Evolutionary conservation across 345 rosid genomes (phyloP).

Genomic region (Aquilaria malaccensis): DNA sequence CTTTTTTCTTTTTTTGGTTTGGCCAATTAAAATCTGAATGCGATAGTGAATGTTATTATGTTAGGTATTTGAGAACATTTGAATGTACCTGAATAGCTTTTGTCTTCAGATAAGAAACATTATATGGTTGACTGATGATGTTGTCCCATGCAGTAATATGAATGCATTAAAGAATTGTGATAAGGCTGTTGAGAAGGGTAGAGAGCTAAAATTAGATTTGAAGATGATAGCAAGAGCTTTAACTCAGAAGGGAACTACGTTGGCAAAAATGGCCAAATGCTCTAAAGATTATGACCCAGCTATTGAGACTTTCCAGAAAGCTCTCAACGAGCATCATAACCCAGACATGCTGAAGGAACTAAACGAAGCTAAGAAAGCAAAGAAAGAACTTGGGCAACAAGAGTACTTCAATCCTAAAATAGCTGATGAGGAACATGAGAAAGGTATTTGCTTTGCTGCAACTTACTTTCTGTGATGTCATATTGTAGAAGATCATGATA

Average conservation of each 20-base stretch:
- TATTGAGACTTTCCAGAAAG: conserved; percentile 95
- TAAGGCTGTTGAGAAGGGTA: conserved; percentile 94
- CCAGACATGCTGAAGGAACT: conserved; percentile 92
- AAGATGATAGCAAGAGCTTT: conserved; percentile 97
- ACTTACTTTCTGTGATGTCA: background rate
- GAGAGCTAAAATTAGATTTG: conserved; percentile 91
- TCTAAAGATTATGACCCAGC: conserved; percentile 86
- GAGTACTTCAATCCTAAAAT: conserved; percentile 81
- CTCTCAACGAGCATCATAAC: conserved; percentile 98
- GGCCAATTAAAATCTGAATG: too few species aligned
- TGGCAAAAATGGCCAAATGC: conserved; percentile 68
- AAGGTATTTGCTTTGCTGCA: conserved; percentile 40
- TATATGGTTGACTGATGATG: too few species aligned
- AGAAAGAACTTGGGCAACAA: conserved; percentile 90
- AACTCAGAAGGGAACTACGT: conserved; percentile 92
- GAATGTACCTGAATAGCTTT: too few species aligned
- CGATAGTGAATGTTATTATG: too few species aligned
- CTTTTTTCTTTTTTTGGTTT: too few species aligned
- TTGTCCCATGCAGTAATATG: conserved; percentile 48
- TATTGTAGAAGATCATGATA: background rate
- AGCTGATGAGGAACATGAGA: conserved; percentile 96
- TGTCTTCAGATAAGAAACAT: too few species aligned
- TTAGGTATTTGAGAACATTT: too few species aligned
- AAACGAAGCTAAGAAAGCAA: conserved; percentile 86
- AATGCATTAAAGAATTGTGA: conserved; percentile 89